phyloP scores from a whole-genome alignment of 345 rosid species.

The Melaleuca quinquenervia region DNA sequence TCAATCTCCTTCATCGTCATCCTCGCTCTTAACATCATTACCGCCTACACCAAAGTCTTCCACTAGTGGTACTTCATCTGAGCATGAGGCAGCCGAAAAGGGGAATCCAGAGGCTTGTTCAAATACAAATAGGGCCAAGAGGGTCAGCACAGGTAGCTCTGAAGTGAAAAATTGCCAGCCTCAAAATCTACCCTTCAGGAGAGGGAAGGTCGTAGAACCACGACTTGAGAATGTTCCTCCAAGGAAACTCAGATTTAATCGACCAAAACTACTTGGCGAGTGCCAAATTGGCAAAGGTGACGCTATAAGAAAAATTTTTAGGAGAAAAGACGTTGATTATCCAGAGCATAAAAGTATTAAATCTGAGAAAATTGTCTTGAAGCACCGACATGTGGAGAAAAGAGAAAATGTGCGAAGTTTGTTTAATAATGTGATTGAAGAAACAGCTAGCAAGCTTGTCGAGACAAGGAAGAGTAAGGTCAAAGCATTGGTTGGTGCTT shows the following conservation, averaged over 20 bases:
- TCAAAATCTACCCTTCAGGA: conserved; percentile 30
- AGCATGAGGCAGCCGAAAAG: not conserved
- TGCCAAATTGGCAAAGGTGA: conserved; percentile 13
- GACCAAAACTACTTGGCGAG: conserved; percentile 20
- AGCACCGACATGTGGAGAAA: conserved; percentile 29
- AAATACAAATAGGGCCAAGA: conserved; percentile 14
- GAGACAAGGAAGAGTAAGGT: conserved; percentile 65
- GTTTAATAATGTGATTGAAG: conserved; percentile 69
- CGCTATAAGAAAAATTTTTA: conserved; percentile 6
- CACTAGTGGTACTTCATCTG: not conserved
- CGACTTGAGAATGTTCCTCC: conserved; percentile 25
- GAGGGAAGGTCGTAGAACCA: conserved; percentile 44
- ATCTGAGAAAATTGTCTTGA: conserved; percentile 29
- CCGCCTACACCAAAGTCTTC: not conserved
- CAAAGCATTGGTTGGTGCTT: conserved; percentile 83
- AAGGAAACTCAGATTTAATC: conserved; percentile 45
- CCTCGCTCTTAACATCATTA: not conserved
- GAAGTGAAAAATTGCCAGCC: conserved; percentile 8
- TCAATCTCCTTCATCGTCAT: conserved; percentile 6
- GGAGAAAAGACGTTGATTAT: conserved; percentile 5
- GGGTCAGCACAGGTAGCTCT: conserved; percentile 6
- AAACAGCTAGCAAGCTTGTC: conserved; percentile 55
- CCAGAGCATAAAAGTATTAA: conserved; percentile 6
- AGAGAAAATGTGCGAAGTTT: conserved; percentile 33
- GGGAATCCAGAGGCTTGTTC: not conserved